phyloP scores from a whole-genome alignment of 2,329 filamentous ascomycete genomes.

The Elsinoe necatrix region DNA sequence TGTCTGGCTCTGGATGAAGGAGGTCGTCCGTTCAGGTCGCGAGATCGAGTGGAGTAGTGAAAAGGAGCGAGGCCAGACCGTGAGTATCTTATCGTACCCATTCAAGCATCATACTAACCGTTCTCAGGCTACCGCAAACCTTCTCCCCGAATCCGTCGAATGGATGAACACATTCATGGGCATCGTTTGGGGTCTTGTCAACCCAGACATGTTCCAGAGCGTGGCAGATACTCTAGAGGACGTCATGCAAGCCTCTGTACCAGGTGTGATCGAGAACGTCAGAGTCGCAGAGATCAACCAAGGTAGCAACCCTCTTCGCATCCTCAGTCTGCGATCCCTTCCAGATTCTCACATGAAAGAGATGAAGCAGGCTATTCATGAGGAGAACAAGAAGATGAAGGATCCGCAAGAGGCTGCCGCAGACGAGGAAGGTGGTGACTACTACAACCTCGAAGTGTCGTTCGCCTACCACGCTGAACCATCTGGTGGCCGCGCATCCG shows the following conservation, averaged over 20 bases:
- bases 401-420: slow-evolving; percentile 81
- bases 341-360: slow-evolving; percentile 74
- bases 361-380: slow-evolving; percentile 71
- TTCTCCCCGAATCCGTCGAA: slow-evolving; percentile 81
- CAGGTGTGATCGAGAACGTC: slow-evolving; percentile 85
- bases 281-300: slow-evolving; percentile 92
- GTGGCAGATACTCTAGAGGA: slow-evolving; percentile 92
- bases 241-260: slow-evolving; percentile 93
- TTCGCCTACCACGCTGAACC: slow-evolving; percentile 87
- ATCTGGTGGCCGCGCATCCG: slow-evolving; percentile 58
- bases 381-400: slow-evolving; percentile 69
- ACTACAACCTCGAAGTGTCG: slow-evolving; percentile 85
- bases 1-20: slow-evolving; percentile 83
- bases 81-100: slow-evolving; percentile 28
- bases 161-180: slow-evolving; percentile 90
- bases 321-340: slow-evolving; percentile 77
- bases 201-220: slow-evolving; percentile 88
- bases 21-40: slow-evolving; percentile 71
- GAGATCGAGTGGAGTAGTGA: slow-evolving; percentile 85
- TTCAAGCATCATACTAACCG: slow-evolving; percentile 12
- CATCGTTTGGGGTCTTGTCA: slow-evolving; percentile 82
- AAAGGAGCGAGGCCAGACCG: slow-evolving; percentile 70
- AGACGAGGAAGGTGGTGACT: slow-evolving; percentile 82
- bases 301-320: slow-evolving; percentile 79
- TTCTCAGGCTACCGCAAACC: slow-evolving; percentile 63